Base-by-base conservation (phyloP, 2,329 filamentous ascomycete genomes). In the Sporothrix brunneoviolacea region DNA sequence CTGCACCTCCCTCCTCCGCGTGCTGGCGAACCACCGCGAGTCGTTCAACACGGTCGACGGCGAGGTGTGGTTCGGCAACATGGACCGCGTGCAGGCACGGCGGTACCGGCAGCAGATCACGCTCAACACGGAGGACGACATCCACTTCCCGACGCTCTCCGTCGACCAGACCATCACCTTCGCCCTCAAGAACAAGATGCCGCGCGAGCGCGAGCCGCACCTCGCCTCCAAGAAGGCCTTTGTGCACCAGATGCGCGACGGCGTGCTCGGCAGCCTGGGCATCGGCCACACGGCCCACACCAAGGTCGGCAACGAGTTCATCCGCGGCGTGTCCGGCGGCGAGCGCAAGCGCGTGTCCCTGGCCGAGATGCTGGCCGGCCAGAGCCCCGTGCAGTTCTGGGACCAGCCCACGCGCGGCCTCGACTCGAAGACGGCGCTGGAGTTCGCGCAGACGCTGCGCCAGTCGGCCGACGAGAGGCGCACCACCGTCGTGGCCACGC, bases 281-380 rank as follows among this genome's bases (percentile, higher is more conserved):
- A 84, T 88, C 48, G 75, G 79, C 39, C 83, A 88, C 59, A 84
- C 82, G 0, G 65, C 83, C 48, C 71, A 78, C 37, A 87, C 83
- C 0, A 80, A 80, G 56, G 80, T 88, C 24, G 84, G 84, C 1
- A 80, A 86, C 54, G 82, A 83, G 54, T 76, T 80, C 28, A 72
- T 86, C 8, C 75, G 83, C n/a, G 69, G 69, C 12, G 74, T 84
- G 2, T 79, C 74, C 16, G 81, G 81, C 7, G 81, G 81, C 32
- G 81, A 84, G 61, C 72, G 80, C 53, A 88, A 90, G 67, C 80
- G 86, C 62, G 86, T 90, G 4, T 84, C 79, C 40, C 87, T 89
- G 55, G 84, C 83, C 4, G 85, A 89, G 64, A 83, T 83, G 8
- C 78, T 86, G 53, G 74, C 76, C 7, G 71, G 71, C 0, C 39